These are phyloP conservation scores for Fusarium dimerum DNA, from an alignment of 2,329 filamentous ascomycete species.

Conservation along the genomic window DNA sequence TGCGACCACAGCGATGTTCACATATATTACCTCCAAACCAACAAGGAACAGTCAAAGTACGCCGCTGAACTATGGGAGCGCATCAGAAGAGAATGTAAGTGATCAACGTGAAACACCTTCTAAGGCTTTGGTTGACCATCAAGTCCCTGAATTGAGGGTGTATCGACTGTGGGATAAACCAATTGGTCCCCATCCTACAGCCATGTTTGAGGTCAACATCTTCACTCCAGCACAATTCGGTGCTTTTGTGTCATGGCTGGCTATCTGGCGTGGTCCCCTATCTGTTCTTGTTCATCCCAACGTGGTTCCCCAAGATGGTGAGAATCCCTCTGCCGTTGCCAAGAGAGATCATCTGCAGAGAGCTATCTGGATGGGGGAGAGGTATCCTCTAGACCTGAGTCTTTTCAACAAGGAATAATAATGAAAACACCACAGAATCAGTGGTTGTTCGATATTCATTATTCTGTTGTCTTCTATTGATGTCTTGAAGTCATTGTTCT, in stretches of 20 bases:
- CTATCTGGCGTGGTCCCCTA: slow-evolving; percentile 77
- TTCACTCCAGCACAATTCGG: slow-evolving; percentile 87
- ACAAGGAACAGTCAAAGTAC: slow-evolving; percentile 63
- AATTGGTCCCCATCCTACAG: slow-evolving; percentile 77
- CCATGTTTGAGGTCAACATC: slow-evolving; percentile 92
- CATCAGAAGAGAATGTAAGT: slow-evolving; percentile 75
- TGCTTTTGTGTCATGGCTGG: slow-evolving; percentile 83
- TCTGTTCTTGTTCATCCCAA: slow-evolving; percentile 84
- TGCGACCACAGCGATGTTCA: slow-evolving; percentile 67
- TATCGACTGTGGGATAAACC: slow-evolving; percentile 77
- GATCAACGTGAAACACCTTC: rapidly evolving
- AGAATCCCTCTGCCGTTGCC: slow-evolving; percentile 33
- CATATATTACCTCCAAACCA: slow-evolving; percentile 75
- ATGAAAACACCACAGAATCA: too few species aligned
- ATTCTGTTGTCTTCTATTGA: too few species aligned
- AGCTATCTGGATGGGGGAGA: slow-evolving; percentile 75
- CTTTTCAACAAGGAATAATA: slow-evolving; percentile 12
- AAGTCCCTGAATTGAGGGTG: slow-evolving; percentile 82
- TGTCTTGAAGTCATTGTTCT: too few species aligned
- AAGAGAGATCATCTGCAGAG: slow-evolving; percentile 64
- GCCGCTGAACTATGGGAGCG: slow-evolving; percentile 75
- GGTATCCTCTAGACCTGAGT: slow-evolving; percentile 55
- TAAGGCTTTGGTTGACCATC: not conserved
- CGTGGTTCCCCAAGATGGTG: slow-evolving; percentile 52
- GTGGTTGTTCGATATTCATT: too few species aligned